Percentiles rank a stretch among this genome's conserved stretches.
These are phyloP conservation scores for Trichophyton simii DNA, from an alignment of 2,329 filamentous ascomycete species.

Conservation along the genomic window DNA sequence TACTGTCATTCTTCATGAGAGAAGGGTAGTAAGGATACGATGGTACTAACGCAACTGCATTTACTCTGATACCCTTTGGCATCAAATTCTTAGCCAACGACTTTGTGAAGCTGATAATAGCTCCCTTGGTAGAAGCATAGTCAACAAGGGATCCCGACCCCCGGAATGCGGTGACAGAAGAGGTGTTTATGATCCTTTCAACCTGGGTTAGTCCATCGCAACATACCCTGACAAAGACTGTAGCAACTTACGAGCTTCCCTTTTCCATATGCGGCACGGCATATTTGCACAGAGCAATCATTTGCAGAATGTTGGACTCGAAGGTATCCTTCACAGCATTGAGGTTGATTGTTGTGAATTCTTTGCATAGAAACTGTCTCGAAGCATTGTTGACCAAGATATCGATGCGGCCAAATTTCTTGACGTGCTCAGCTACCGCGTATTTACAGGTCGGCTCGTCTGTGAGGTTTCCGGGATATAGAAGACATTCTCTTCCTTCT, in stretches of 20 bases:
- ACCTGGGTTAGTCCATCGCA: not conserved
- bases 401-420: slow-evolving; percentile 35
- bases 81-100: slow-evolving; percentile 42
- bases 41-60: slow-evolving; percentile 30
- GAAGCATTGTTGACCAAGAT: slow-evolving; percentile 49
- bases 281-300: slow-evolving; percentile 49
- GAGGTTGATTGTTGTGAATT: slow-evolving; percentile 44
- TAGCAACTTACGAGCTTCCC: slow-evolving; percentile 32
- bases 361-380: slow-evolving; percentile 43
- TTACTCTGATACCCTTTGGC: slow-evolving; percentile 47
- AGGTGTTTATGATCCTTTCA: slow-evolving; percentile 45
- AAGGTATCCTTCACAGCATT: slow-evolving; percentile 45
- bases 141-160: slow-evolving; percentile 42
- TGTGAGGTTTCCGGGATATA: slow-evolving; percentile 39
- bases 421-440: slow-evolving; percentile 42
- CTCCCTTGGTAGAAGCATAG: slow-evolving; percentile 47
- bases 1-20: not conserved
- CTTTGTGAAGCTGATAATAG: slow-evolving; percentile 45
- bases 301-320: slow-evolving; percentile 44
- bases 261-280: slow-evolving; percentile 43
- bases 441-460: slow-evolving; percentile 39
- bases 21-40: not conserved
- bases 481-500: slow-evolving; percentile 37
- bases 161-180: slow-evolving; percentile 43
- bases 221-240: not conserved